Base-by-base conservation (phyloP, 179 eudicot species). In the Carnegiea gigantea region DNA sequence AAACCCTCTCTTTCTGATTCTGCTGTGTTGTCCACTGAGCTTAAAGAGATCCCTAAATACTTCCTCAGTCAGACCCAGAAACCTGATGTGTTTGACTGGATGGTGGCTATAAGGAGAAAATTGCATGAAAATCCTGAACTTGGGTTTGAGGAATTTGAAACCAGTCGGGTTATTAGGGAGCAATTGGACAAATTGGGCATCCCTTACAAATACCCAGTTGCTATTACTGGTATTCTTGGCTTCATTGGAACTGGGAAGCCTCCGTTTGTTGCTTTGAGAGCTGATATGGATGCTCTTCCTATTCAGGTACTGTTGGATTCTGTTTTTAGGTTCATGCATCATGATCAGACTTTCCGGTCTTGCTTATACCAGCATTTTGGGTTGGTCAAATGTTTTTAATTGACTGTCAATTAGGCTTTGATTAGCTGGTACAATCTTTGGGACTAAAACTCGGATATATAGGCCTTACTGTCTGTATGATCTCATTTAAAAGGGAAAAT, bases 281-380 rank as follows among this genome's bases (percentile, higher is more conserved):
- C 96, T 2, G 98, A 92, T 84, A 95, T 95, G 97, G 98, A 95
- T 83, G 96, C 97, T 80, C 96, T 95, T 44, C 94, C 96, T 5
- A 88, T 95, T 87, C 94, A 95, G 98, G 98, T 94, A 78, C 72
- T 82, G 60, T 30, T 85, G 51, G 24, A 38, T 54, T 60, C 57
- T 75, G 21, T 36, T 1, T 8, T 70, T 70, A 15, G n/a, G 17
- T 70, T 70, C 44, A 30, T 70, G 44, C 20, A 33, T 33, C 9
- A 14, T 70, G 20, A 15, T 70, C 10, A 30, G 44, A 67, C 4
- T 65, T 65, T 67, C 3, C 3, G 62, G 62, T 57, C 62, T 57
- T 1, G 5, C n/a, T 57, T 57, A 17, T 51, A 11, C n/a, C 20
- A 57, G n/a, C 21, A 57, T 57, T 57, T 57, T 57, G 17, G 62